These are phyloP conservation scores for Trichosporon inkin DNA, from an alignment of 1,284 basidiomycete genomes.

Conservation along the genomic window DNA sequence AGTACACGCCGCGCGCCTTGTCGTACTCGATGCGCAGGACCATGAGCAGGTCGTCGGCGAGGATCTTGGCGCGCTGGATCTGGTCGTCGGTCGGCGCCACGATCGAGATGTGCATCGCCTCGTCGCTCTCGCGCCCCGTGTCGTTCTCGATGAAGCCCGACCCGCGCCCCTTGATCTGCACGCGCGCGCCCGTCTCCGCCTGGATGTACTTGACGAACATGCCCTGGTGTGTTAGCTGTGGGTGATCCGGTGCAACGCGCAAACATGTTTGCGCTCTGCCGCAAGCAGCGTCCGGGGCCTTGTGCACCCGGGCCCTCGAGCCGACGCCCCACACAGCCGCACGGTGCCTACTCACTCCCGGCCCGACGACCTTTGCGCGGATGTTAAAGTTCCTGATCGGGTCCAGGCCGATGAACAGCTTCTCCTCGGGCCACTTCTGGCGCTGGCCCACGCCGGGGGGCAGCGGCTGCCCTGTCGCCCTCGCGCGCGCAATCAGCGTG, in stretches of 20 bases:
- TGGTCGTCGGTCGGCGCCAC: constrained; percentile 85
- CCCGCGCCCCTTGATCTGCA: constrained; percentile 96
- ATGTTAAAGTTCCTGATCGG: constrained; percentile 95
- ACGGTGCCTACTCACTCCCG: constrained; percentile 59
- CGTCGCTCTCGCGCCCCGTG: constrained; percentile 81
- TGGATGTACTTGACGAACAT: constrained; percentile 99
- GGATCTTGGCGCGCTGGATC: constrained; percentile 76
- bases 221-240: constrained; percentile 56
- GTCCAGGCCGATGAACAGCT: constrained; percentile 79
- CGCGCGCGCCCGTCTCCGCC: constrained; percentile 88
- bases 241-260: neutral
- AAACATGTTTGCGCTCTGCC: neutral
- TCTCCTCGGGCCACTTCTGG: constrained; percentile 95
- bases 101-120: constrained; percentile 91
- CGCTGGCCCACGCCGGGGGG: constrained; percentile 35
- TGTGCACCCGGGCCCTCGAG: too few species aligned
- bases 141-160: constrained; percentile 95
- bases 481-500: constrained; percentile 49
- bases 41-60: constrained; percentile 82
- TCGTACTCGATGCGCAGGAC: constrained; percentile 80
- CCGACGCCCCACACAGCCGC: neutral
- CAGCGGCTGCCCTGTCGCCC: constrained; percentile 41
- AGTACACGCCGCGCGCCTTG: constrained; percentile 58
- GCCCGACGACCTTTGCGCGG: constrained; percentile 94
- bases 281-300: too few species aligned